Percentiles rank a stretch among this genome's conserved stretches.
Evolutionary conservation across 805 yeast genomes (phyloP).

Genomic region (Yamadazyma philogaea): DNA sequence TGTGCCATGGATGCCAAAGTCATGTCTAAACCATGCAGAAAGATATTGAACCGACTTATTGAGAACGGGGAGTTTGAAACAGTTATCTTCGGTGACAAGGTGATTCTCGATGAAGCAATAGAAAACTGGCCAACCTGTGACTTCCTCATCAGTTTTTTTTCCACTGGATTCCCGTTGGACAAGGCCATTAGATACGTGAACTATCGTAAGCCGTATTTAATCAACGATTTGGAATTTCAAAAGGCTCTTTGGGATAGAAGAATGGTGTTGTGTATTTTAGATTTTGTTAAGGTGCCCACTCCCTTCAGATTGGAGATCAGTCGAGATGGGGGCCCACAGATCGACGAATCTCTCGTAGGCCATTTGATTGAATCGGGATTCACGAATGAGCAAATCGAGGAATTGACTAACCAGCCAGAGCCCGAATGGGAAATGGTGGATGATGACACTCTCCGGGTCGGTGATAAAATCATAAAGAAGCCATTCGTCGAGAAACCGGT

Average conservation of each 20-base stretch:
- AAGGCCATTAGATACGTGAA: slow-evolving; percentile 91
- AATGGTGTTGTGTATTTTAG: slow-evolving; percentile 72
- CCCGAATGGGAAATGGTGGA: slow-evolving; percentile 87
- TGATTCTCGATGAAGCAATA: slow-evolving; percentile 85
- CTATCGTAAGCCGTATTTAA: slow-evolving; percentile 81
- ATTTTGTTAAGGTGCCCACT: slow-evolving; percentile 81
- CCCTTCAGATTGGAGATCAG: slow-evolving; percentile 86
- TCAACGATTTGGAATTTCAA: slow-evolving; percentile 88
- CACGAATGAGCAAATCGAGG: slow-evolving; percentile 45
- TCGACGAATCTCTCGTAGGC: slow-evolving; percentile 51
- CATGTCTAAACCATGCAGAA: slow-evolving; percentile 91
- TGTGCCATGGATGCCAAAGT: slow-evolving; percentile 99
- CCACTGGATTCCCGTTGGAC: slow-evolving; percentile 94
- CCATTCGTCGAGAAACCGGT: slow-evolving; percentile 99
- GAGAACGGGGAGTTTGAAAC: slow-evolving; percentile 96
- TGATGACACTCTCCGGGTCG: slow-evolving; percentile 67
- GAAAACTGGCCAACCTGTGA: slow-evolving; percentile 99
- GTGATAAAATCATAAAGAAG: slow-evolving; percentile 69
- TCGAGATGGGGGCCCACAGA: slow-evolving; percentile 94
- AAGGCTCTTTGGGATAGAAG: slow-evolving; percentile 98
- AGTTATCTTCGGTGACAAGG: slow-evolving; percentile 95
- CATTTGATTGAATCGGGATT: slow-evolving; percentile 46
- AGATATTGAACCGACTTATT: slow-evolving; percentile 80
- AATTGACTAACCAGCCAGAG: slow-evolving; percentile 65
- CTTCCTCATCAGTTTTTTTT: slow-evolving; percentile 86